Percentiles rank a stretch among this genome's conserved stretches.
Conservation (phyloP, 1,139 yeast genomes). For the Pichia cactophila region DNA sequence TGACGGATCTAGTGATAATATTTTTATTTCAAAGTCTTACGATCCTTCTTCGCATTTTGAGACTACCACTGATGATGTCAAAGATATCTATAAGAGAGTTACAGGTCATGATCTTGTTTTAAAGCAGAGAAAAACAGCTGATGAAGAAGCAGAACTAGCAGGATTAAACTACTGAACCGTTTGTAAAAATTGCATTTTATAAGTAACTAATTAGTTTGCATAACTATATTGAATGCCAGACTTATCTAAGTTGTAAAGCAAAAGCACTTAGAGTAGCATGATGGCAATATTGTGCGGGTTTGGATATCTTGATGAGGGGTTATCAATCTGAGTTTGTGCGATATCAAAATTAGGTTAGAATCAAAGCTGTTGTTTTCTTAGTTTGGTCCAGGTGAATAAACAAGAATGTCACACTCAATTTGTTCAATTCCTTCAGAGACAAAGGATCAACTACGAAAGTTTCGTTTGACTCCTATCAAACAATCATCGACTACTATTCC, state of each 20-base stretch:
- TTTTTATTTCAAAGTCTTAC: conserved; percentile 77
- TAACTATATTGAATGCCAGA: too few species aligned
- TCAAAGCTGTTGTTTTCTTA: too few species aligned
- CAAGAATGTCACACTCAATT: conserved; percentile 35
- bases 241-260: too few species aligned
- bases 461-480: conserved; percentile 22
- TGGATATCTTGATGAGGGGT: too few species aligned
- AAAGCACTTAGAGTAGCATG: too few species aligned
- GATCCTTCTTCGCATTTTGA: conserved; percentile 96
- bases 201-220: not conserved
- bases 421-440: conserved; percentile 66
- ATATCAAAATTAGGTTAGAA: too few species aligned
- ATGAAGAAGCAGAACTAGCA: conserved; percentile 46
- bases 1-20: conserved; percentile 74
- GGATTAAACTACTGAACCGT: conserved; percentile 20
- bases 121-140: conserved; percentile 61
- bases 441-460: conserved; percentile 49
- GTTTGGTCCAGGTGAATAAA: not conserved
- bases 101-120: conserved; percentile 88
- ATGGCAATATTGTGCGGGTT: too few species aligned
- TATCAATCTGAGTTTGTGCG: too few species aligned
- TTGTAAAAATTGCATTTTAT: not conserved
- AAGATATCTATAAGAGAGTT: conserved; percentile 85
- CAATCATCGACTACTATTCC: conserved; percentile 56
- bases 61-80: conserved; percentile 92